Evolutionary conservation across 1,284 basidiomycete genomes (phyloP).

Genomic region (Ceratobasidium sp.): DNA sequence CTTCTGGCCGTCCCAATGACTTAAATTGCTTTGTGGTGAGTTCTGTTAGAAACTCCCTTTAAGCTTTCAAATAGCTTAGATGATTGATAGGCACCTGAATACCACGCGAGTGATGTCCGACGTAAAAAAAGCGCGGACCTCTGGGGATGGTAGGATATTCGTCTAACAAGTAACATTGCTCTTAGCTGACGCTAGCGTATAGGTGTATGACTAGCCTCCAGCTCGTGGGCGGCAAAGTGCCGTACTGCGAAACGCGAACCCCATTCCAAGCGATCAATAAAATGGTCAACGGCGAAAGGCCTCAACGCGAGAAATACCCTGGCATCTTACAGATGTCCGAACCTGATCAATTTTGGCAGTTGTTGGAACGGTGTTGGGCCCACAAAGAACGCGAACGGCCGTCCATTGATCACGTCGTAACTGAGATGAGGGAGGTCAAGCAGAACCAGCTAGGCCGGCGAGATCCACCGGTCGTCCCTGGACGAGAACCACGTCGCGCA

Average conservation of each 20-base stretch:
- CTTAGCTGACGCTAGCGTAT: neutral
- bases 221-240: conserved; percentile 11
- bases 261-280: neutral
- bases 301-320: conserved; percentile 1
- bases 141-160: neutral
- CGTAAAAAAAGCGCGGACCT: conserved; percentile 1
- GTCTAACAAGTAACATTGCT: neutral
- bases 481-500: neutral
- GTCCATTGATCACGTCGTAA: conserved; percentile 14
- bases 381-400: conserved; percentile 4
- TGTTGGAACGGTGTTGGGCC: conserved; percentile 30
- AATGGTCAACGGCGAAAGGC: neutral
- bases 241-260: conserved; percentile 2
- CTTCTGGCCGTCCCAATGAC: neutral
- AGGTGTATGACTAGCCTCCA: neutral
- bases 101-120: neutral
- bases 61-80: neutral
- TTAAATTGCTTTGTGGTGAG: neutral
- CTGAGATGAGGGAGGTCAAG: neutral
- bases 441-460: neutral
- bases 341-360: conserved; percentile 15
- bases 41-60: neutral
- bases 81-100: neutral
- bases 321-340: conserved; percentile 4
- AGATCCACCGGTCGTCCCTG: neutral